These are phyloP conservation scores for Brassica balearica DNA, from an alignment of 441 rosid species.

Conservation along the genomic window DNA sequence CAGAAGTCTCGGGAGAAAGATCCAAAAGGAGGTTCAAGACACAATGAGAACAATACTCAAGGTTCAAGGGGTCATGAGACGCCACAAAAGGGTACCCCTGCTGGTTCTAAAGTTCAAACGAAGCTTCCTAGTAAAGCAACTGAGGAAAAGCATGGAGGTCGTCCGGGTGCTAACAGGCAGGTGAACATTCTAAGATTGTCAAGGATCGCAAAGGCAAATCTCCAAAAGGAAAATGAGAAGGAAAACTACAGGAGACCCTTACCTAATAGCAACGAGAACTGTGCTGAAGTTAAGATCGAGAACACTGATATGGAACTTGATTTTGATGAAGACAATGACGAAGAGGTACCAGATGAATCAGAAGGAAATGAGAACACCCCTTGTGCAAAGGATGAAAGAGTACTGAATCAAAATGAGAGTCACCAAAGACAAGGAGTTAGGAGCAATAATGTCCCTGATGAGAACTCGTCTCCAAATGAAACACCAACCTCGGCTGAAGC, in stretches of 20 bases:
- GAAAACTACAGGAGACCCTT: slow-evolving; percentile 92
- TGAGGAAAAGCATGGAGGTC: slow-evolving; percentile 76
- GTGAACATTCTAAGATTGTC: slow-evolving; percentile 91
- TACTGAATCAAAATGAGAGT: slow-evolving; percentile 47
- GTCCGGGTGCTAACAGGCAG: slow-evolving; percentile 64
- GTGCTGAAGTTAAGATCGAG: slow-evolving; percentile 90
- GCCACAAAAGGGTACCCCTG: slow-evolving; percentile 65
- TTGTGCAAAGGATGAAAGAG: slow-evolving; percentile 51
- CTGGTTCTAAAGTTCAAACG: slow-evolving; percentile 61
- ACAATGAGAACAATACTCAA: slow-evolving; percentile 63
- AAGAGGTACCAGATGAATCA: slow-evolving; percentile 78
- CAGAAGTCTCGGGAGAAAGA: slow-evolving; percentile 74
- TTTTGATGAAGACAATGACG: slow-evolving; percentile 83
- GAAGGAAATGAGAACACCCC: slow-evolving; percentile 64
- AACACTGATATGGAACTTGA: slow-evolving; percentile 98
- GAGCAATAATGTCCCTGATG: slow-evolving; percentile 51
- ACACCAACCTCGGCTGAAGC: slow-evolving; percentile 58
- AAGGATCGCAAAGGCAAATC: slow-evolving; percentile 87
- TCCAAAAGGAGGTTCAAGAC: slow-evolving; percentile 64
- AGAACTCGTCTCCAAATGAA: slow-evolving; percentile 47
- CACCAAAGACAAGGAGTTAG: slow-evolving; percentile 51
- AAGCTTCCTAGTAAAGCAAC: slow-evolving; percentile 60
- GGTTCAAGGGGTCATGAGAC: slow-evolving; percentile 68
- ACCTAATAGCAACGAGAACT: slow-evolving; percentile 75
- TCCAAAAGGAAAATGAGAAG: slow-evolving; percentile 94